Conservation (phyloP, 306 rosid species). For the Benincasa hispida region DNA sequence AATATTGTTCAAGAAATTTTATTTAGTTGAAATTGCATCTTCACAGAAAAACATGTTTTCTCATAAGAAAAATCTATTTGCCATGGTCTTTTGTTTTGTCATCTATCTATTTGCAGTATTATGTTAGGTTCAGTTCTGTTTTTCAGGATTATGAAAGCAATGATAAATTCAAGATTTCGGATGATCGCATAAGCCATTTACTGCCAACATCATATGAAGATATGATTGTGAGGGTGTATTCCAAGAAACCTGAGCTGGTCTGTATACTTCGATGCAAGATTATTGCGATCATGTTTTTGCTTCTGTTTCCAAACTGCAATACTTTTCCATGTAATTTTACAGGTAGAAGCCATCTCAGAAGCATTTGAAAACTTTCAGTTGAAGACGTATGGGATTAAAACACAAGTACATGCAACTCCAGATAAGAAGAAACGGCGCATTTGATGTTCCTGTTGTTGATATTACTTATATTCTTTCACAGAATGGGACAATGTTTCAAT, state of each 20-base stretch:
- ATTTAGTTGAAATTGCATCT: too few species aligned
- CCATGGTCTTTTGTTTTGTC: background rate
- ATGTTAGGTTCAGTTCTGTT: constrained; percentile 6
- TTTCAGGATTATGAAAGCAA: constrained; percentile 80
- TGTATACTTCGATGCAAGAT: constrained; percentile 15
- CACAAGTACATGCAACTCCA: constrained; percentile 79
- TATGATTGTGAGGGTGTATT: constrained; percentile 82
- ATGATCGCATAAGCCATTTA: constrained; percentile 79
- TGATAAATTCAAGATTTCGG: constrained; percentile 54
- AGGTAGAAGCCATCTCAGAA: constrained; percentile 78
- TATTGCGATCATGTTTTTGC: background rate
- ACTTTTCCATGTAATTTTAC: constrained; percentile 14
- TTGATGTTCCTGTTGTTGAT: background rate
- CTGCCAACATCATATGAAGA: constrained; percentile 81
- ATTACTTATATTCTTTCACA: background rate
- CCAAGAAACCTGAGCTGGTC: constrained; percentile 93
- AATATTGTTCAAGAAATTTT: too few species aligned
- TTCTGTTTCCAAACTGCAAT: background rate
- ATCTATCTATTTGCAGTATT: constrained; percentile 7
- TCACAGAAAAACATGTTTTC: background rate
- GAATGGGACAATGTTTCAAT: background rate
- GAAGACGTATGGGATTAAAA: constrained; percentile 67
- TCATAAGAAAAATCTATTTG: background rate
- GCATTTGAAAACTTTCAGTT: constrained; percentile 92
- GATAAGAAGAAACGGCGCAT: constrained; percentile 65